These are phyloP conservation scores for Groenewaldozyma tartarivorans DNA, from an alignment of 805 yeast species.

Conservation along the genomic window DNA sequence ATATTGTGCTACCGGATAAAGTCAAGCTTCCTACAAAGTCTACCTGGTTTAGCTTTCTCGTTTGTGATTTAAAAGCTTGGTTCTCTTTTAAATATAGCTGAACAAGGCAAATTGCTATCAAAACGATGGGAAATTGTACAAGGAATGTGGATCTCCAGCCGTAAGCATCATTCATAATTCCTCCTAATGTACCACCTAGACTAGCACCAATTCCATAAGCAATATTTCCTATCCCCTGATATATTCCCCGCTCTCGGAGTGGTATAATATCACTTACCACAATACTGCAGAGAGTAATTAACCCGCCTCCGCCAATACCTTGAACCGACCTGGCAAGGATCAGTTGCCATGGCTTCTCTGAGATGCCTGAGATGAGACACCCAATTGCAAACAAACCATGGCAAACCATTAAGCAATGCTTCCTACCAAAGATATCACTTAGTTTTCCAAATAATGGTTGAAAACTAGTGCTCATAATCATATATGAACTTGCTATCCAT, in stretches of 20 bases:
- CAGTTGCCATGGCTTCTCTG: slow-evolving; percentile 44
- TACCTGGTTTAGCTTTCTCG: slow-evolving; percentile 44
- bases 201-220: slow-evolving; percentile 71
- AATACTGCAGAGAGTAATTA: slow-evolving; percentile 65
- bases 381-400: slow-evolving; percentile 37
- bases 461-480: slow-evolving; percentile 60
- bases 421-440: slow-evolving; percentile 45
- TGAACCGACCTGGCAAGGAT: slow-evolving; percentile 69
- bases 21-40: slow-evolving; percentile 58
- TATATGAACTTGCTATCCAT: slow-evolving; percentile 68
- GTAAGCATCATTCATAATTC: slow-evolving; percentile 38
- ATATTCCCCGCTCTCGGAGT: slow-evolving; percentile 64
- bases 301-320: slow-evolving; percentile 90
- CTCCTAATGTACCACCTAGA: slow-evolving; percentile 52
- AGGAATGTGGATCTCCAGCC: slow-evolving; percentile 57
- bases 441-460: slow-evolving; percentile 67
- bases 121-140: slow-evolving; percentile 31
- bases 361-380: slow-evolving; percentile 42
- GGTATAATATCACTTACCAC: slow-evolving; percentile 70
- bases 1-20: slow-evolving; percentile 47
- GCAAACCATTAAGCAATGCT: slow-evolving; percentile 32
- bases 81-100: neutral
- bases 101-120: slow-evolving; percentile 25
- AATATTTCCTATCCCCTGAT: slow-evolving; percentile 74
- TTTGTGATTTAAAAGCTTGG: slow-evolving; percentile 5